These are phyloP conservation scores for Xerocomus nothofagi DNA, from an alignment of 1,284 basidiomycete species.

Conservation along the genomic window DNA sequence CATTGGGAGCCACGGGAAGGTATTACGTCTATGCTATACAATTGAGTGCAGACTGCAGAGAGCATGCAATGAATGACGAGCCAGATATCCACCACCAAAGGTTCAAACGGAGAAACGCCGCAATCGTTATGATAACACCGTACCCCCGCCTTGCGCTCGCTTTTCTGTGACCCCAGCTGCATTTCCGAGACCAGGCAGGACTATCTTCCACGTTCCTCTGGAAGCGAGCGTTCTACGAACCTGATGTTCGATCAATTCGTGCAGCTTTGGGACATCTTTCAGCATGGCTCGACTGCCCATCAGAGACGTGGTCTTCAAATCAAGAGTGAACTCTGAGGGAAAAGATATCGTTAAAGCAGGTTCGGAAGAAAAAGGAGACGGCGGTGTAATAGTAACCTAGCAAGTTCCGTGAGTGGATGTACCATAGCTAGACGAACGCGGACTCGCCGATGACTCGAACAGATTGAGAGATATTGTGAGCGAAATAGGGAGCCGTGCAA, in stretches of 20 bases:
- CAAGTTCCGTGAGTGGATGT: conserved; percentile 5
- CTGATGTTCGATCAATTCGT: conserved; percentile 78
- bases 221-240: conserved; percentile 58
- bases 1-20: background rate
- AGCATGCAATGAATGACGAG: background rate
- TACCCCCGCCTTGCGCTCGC: conserved; percentile 24
- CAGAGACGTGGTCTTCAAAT: conserved; percentile 72
- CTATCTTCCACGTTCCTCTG: conserved; percentile 67
- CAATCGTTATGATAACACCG: conserved; percentile 5
- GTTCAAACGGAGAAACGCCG: background rate
- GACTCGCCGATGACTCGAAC: conserved; percentile 66
- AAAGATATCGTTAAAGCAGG: conserved; percentile 61
- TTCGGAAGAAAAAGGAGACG: conserved; percentile 46
- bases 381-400: conserved; percentile 53
- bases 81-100: background rate
- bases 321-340: conserved; percentile 64
- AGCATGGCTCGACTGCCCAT: conserved; percentile 83
- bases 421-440: conserved; percentile 3
- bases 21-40: conserved; percentile 5
- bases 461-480: conserved; percentile 75
- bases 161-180: conserved; percentile 45
- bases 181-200: conserved; percentile 61
- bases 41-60: conserved; percentile 7
- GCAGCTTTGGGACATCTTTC: conserved; percentile 80
- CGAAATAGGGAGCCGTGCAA: conserved; percentile 78